Base-by-base conservation (phyloP, 768 basidiomycete genomes). In the Termitomyces sp. region DNA sequence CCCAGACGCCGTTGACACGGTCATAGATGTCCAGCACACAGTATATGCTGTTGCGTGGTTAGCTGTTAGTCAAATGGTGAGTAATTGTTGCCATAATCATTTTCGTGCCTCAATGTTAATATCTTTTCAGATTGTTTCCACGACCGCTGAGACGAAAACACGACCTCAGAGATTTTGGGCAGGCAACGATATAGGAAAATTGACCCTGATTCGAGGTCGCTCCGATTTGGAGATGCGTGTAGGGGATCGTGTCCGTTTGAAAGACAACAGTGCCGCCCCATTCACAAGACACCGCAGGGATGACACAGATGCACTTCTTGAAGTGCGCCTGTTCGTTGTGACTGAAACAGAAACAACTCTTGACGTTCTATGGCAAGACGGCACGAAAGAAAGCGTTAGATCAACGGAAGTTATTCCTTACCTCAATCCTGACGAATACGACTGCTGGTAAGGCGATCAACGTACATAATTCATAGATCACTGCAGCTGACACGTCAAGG, bases 361-460 rank as follows among this genome's bases (percentile, higher is more conserved):
- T 26, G 79, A 82, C 27, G 75, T 98, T 32, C 68, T 95, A 12
- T 98, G 95, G 95, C 94, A 97, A 74, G 86, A 92, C 67, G 94
- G 93, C 24, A 79, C 75, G 20, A 74, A 69, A 49, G 89, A 93
- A 71, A 79, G 74, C 3, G 55, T 88, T 39, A 77, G 72, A 46
- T 80, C 91, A 24, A 81, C 77, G 10, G 79, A 85, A 22, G 72
- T 95, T 20, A 84, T 94, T 43, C 93, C 92, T 3, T 89, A 95
- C 67, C 68, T 88, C 52, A 92, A 92, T 59, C 83, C 92, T 10
- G 94, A 96, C 69, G 94, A 97, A 71, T 92, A 90, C 68, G 94
- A 93, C 68, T 92, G 87, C 69, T 94, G 90, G 90, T 90, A 62
- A 65, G 86, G 43, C 39, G 32, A 8, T 57, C 7, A 18, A 39